Percentiles rank a stretch among this genome's conserved stretches.
phyloP scores from a whole-genome alignment of 1,139 yeast species.

The Nadsonia commutata region DNA sequence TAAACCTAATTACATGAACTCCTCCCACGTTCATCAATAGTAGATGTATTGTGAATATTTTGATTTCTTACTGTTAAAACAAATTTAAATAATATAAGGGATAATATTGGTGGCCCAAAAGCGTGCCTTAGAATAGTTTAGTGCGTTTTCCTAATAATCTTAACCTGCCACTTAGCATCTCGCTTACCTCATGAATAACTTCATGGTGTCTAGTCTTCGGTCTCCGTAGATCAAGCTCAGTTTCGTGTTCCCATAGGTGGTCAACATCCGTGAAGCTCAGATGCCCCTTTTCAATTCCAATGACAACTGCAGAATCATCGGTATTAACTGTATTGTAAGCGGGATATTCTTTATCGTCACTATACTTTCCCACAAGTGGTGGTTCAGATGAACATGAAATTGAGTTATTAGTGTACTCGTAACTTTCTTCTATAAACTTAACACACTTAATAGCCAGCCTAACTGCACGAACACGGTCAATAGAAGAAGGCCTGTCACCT shows the following conservation, averaged over 20 bases:
- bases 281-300: neutral
- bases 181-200: neutral
- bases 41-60: no score
- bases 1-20: no score
- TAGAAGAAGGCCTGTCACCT: slow-evolving; percentile 91
- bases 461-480: slow-evolving; percentile 85
- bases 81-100: no score
- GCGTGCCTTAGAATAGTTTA: neutral
- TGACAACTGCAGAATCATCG: neutral
- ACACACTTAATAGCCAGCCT: slow-evolving; percentile 82
- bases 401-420: slow-evolving; percentile 20
- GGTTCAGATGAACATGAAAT: neutral
- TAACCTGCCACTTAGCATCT: neutral
- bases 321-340: neutral
- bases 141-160: neutral
- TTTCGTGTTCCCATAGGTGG: neutral
- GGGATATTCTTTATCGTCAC: no score
- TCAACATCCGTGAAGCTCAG: neutral
- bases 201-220: neutral
- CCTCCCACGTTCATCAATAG: no score
- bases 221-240: neutral
- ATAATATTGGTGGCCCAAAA: no score
- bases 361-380: neutral
- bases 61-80: no score
- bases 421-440: slow-evolving; percentile 53